phyloP scores from a whole-genome alignment of 179 eudicot species.

The Amaranthus tricolor region DNA sequence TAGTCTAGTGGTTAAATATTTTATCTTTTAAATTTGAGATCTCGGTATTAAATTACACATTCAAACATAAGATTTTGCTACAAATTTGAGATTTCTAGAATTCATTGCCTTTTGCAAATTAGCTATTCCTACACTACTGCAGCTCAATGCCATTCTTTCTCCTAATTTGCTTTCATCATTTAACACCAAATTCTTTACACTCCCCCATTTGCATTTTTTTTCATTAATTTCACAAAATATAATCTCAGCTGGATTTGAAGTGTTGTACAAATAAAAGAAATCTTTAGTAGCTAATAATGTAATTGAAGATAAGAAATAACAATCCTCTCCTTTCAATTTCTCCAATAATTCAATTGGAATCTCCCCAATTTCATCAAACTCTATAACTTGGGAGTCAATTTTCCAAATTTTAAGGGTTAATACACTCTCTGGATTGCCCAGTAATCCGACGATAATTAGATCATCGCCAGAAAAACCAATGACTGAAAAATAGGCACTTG shows the following conservation, averaged over 20 bases:
- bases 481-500: slow-evolving; percentile 28
- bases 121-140: slow-evolving; percentile 41
- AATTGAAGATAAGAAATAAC: slow-evolving; percentile 31
- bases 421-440: slow-evolving; percentile 28
- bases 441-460: slow-evolving; percentile 44
- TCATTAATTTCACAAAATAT: slow-evolving; percentile 36
- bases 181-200: slow-evolving; percentile 33
- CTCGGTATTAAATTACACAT: no score
- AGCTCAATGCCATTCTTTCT: slow-evolving; percentile 40
- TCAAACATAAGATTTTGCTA: not conserved
- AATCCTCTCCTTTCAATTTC: slow-evolving; percentile 31
- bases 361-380: slow-evolving; percentile 41
- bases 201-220: slow-evolving; percentile 51
- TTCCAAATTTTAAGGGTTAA: slow-evolving; percentile 42
- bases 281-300: slow-evolving; percentile 34
- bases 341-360: slow-evolving; percentile 43
- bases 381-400: slow-evolving; percentile 25
- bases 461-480: slow-evolving; percentile 36
- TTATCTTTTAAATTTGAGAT: no score
- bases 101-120: slow-evolving; percentile 39
- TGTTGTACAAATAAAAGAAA: slow-evolving; percentile 34
- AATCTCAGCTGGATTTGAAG: slow-evolving; percentile 32
- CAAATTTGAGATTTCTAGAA: not conserved
- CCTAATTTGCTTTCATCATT: slow-evolving; percentile 21
- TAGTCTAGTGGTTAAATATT: no score